A percentile compares a stretch with the other conserved stretches of the same genome.
These are phyloP conservation scores for Stenocarpella maydis DNA, from an alignment of 2,329 filamentous ascomycete species.

Conservation along the genomic window DNA sequence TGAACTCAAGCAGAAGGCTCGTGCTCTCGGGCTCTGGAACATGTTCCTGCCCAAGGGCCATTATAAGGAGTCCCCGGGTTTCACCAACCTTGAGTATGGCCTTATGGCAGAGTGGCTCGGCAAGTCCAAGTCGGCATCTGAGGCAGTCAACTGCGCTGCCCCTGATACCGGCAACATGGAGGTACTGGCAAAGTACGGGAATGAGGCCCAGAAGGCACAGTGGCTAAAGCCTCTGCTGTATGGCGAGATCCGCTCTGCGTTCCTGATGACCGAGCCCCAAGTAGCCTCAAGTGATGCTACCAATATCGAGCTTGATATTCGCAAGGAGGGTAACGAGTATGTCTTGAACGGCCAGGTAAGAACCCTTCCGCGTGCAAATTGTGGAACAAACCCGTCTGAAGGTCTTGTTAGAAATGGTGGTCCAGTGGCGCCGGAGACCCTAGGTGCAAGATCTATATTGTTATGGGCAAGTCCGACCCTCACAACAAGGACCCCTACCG, in stretches of 20 bases:
- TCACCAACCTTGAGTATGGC: constrained; percentile 95
- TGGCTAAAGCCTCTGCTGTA: constrained; percentile 86
- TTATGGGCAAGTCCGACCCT: constrained; percentile 92
- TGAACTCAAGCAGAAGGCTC: constrained; percentile 85
- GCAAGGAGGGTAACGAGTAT: constrained; percentile 84
- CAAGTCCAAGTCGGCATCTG: constrained; percentile 82
- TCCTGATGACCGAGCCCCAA: constrained; percentile 93
- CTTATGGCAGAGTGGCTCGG: constrained; percentile 97
- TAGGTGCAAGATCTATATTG: constrained; percentile 91
- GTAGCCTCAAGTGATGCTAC: constrained; percentile 90
- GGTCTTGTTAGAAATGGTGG: constrained; percentile 89
- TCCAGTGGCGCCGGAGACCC: constrained; percentile 94
- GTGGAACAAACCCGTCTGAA: not conserved
- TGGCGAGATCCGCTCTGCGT: constrained; percentile 86
- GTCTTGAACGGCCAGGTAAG: constrained; percentile 85
- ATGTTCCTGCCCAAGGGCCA: constrained; percentile 96
- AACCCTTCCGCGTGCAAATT: constrained; percentile 18
- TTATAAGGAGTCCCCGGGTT: constrained; percentile 94
- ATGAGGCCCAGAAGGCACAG: constrained; percentile 80
- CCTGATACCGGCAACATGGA: constrained; percentile 98
- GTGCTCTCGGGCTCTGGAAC: constrained; percentile 91
- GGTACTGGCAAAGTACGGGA: constrained; percentile 90
- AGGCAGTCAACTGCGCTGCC: constrained; percentile 89
- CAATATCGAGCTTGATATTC: constrained; percentile 88
- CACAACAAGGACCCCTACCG: constrained; percentile 79